A percentile compares a stretch with the other conserved stretches of the same genome.
phyloP scores from a whole-genome alignment of 2,329 filamentous ascomycete genomes.

The Bimuria novae-zelandiae region DNA sequence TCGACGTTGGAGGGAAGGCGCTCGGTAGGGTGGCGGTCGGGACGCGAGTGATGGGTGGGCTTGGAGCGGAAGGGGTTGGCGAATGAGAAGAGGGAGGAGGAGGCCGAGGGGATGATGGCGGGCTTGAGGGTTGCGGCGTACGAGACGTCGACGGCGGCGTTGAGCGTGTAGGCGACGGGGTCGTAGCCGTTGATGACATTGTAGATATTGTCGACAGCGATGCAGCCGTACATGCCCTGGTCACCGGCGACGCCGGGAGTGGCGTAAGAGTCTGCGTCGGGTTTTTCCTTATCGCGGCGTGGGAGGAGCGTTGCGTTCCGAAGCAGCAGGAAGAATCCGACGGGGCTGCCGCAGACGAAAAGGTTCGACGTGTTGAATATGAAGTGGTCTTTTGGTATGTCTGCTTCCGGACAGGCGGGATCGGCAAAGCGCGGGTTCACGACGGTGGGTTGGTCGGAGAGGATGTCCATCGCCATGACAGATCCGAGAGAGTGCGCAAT shows the following conservation, averaged over 20 bases:
- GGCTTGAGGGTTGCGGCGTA: conserved; percentile 78
- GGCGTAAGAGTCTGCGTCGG: conserved; percentile 66
- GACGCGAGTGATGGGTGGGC: conserved; percentile 22
- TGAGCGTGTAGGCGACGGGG: conserved; percentile 89
- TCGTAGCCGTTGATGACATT: conserved; percentile 81
- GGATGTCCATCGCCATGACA: conserved; percentile 89
- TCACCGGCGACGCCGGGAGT: conserved; percentile 70
- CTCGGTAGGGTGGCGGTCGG: conserved; percentile 32
- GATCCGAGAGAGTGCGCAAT: conserved; percentile 93
- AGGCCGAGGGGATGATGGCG: conserved; percentile 77
- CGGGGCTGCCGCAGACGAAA: conserved; percentile 88
- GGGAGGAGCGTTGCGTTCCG: conserved; percentile 75
- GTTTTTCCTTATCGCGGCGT: conserved; percentile 74
- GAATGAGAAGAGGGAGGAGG: conserved; percentile 46
- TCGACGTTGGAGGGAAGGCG: conserved; percentile 67
- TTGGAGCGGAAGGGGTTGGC: conserved; percentile 25
- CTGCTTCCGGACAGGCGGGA: conserved; percentile 46
- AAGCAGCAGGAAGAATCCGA: conserved; percentile 88
- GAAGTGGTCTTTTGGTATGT: conserved; percentile 63
- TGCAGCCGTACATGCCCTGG: conserved; percentile 79
- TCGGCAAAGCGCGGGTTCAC: conserved; percentile 55
- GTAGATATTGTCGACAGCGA: conserved; percentile 95
- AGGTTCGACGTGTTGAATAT: conserved; percentile 91
- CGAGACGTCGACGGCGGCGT: conserved; percentile 81
- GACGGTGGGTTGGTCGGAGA: conserved; percentile 83